A percentile compares a stretch with the other conserved stretches of the same genome.
Evolutionary conservation across 257 asterid genomes (phyloP).

Genomic region (Plectranthus barbatus): DNA sequence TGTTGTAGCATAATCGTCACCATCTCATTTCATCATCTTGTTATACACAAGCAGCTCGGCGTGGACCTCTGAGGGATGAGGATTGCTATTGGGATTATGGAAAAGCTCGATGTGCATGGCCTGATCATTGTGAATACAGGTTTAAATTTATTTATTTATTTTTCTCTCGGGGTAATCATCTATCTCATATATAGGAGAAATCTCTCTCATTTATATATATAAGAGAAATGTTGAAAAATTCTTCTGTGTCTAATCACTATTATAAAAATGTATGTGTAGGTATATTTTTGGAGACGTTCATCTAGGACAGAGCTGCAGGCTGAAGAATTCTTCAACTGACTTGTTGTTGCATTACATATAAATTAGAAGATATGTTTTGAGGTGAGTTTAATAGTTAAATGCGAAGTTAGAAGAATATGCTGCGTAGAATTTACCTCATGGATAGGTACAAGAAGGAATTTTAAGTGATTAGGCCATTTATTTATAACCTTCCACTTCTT

Average conservation of each 20-base stretch:
- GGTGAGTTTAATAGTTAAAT: slow-evolving; percentile 20
- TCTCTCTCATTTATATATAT: too few relatives aligned
- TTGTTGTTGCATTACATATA: slow-evolving; percentile 66
- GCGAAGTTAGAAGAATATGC: too few relatives aligned
- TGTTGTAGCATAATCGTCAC: neutral
- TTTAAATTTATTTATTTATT: slow-evolving; percentile 13
- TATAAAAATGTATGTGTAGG: slow-evolving; percentile 34
- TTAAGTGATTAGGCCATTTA: too few relatives aligned
- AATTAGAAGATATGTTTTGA: slow-evolving; percentile 14
- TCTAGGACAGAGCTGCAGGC: slow-evolving; percentile 97
- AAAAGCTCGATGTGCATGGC: slow-evolving; percentile 96
- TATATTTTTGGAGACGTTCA: slow-evolving; percentile 91
- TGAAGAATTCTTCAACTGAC: slow-evolving; percentile 63
- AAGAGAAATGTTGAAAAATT: too few relatives aligned
- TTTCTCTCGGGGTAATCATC: neutral
- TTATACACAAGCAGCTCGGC: slow-evolving; percentile 41
- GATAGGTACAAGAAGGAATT: too few relatives aligned
- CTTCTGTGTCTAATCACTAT: slow-evolving; percentile 4
- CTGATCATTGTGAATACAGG: slow-evolving; percentile 97
- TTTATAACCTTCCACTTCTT: too few relatives aligned
- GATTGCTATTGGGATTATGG: slow-evolving; percentile 99
- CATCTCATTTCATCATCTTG: neutral
- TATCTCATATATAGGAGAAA: neutral
- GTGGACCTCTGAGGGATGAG: slow-evolving; percentile 94
- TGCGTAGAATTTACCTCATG: too few relatives aligned